These are phyloP conservation scores for Beauveria sp. DNA, from an alignment of 2,329 filamentous ascomycete genomes.

Conservation along the genomic window DNA sequence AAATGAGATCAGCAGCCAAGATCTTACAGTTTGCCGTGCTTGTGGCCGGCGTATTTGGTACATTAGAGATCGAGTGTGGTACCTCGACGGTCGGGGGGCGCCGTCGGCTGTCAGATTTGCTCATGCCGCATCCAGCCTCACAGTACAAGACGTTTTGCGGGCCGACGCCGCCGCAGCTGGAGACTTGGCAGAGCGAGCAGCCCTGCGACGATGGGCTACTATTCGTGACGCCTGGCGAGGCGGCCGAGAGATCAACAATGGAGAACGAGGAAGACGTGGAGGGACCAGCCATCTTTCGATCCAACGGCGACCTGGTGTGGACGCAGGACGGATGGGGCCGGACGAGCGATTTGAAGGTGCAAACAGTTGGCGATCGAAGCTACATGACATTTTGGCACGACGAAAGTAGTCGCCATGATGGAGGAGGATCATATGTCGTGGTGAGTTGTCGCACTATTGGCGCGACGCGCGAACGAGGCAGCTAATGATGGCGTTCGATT, in stretches of 20 bases:
- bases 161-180: slow-evolving; percentile 23
- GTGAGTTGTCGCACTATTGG: slow-evolving; percentile 18
- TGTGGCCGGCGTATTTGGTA: neutral
- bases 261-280: slow-evolving; percentile 19
- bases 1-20: neutral
- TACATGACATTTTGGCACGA: slow-evolving; percentile 27
- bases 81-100: neutral
- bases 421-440: slow-evolving; percentile 39
- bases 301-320: slow-evolving; percentile 37
- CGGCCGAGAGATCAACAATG: neutral
- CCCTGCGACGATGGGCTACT: slow-evolving; percentile 31
- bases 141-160: slow-evolving; percentile 6
- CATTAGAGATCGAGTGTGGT: neutral
- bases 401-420: slow-evolving; percentile 37
- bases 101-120: neutral
- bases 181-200: slow-evolving; percentile 20
- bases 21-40: neutral
- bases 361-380: slow-evolving; percentile 11
- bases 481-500: neutral
- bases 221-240: slow-evolving; percentile 30
- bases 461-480: neutral
- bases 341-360: slow-evolving; percentile 22
- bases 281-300: slow-evolving; percentile 37
- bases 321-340: slow-evolving; percentile 25
- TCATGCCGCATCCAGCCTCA: neutral